Evolutionary conservation across 2,329 filamentous ascomycete species (phyloP), one percentile per base, ranked within the genome.

Genomic region (Daldinia sp.): DNA sequence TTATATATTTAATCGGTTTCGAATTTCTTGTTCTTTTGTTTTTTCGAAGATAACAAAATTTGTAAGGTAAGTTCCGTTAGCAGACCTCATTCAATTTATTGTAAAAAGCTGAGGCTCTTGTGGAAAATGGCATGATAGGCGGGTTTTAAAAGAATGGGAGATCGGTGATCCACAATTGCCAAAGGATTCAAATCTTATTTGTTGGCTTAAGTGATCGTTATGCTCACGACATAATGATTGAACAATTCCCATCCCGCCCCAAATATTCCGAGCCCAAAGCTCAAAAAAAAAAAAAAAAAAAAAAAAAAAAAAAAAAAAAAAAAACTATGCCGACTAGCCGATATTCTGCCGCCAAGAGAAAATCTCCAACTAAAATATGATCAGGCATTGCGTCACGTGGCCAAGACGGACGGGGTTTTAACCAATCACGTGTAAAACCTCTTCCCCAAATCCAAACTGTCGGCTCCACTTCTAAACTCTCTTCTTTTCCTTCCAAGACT

Each of bases 291-390:
- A 20, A 15, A 28, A 28, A 10, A 13, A 20, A 15, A 28, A 28
- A 10, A 13, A 20, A 15, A 28, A 28, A 2, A 2, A 37, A 54
- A 35, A 12, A 2, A 2, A 37, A 54, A 35, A 12, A 10, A 13
- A 20, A 15, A 28, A 28, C 33, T 54, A 42, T 72, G 67, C 67
- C 69, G 67, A 66, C 53, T 48, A 70, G 41, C 69, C 67, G 69
- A 70, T 13, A 68, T 70, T 63, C 62, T 59, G 18, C 57, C 56
- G 55, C 69, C 69, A 71, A 71, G 53, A 39, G 10, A 13, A 4
- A 39, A 15, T 35, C 35, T 13, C 35, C 35, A 20, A 53, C 48
- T 61, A 60, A 44, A 50, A 58, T 58, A 28, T 44, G 41, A 62
- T 54, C 41, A 60, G 46, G 46, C 18, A n/a, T 39, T 51, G 20